Evolutionary conservation across 139 green algal genomes (phyloP).

Genomic region (Desmodesmus armatus): DNA sequence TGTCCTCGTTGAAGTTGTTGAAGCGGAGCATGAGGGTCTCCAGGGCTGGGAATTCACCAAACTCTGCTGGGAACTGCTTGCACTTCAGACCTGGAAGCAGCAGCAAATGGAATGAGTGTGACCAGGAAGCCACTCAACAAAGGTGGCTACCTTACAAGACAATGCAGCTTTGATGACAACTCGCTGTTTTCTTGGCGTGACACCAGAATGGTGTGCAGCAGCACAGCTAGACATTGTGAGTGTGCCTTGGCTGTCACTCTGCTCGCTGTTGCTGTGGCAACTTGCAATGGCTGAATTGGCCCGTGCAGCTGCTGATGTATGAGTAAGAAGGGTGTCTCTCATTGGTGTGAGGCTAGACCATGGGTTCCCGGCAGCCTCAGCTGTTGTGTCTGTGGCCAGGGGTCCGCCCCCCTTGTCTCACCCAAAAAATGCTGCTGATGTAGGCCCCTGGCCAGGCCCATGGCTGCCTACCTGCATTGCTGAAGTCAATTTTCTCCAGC

Average conservation of each 20-base stretch:
- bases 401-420: no score
- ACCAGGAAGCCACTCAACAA: no score
- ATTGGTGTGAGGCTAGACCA: no score
- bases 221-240: no score
- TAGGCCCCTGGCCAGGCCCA: neutral
- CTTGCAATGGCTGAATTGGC: neutral
- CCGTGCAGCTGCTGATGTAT: neutral
- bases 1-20: constrained; percentile 37
- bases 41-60: constrained; percentile 15
- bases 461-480: constrained; percentile 15
- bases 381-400: no score
- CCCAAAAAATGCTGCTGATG: constrained; percentile 23
- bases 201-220: no score
- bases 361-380: no score
- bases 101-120: neutral
- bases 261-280: neutral
- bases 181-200: no score
- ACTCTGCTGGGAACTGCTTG: constrained; percentile 22
- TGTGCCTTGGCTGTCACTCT: neutral
- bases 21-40: constrained; percentile 35
- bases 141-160: no score
- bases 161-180: no score
- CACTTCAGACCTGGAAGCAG: constrained; percentile 1
- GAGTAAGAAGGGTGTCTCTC: no score
- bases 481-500: constrained; percentile 42